phyloP scores from a whole-genome alignment of 2,329 filamentous ascomycete genomes.

The Pyrenophora graminea region DNA sequence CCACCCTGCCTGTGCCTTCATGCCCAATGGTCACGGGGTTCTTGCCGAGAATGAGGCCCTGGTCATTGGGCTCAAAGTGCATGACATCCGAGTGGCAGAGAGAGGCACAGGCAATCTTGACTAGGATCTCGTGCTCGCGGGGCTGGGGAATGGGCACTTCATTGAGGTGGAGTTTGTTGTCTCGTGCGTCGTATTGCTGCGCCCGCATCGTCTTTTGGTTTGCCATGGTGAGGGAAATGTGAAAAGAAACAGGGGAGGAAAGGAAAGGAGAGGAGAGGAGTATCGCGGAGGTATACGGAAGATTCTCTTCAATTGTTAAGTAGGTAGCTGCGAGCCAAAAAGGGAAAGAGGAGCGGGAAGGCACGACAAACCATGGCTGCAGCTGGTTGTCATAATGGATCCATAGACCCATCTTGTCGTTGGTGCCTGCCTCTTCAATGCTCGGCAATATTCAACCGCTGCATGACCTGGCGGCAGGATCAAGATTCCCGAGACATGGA shows the following conservation, averaged over 20 bases:
- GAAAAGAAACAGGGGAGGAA: no score
- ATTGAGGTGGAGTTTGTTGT: slow-evolving; percentile 50
- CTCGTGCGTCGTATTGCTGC: slow-evolving; percentile 39
- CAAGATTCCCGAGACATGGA: slow-evolving; percentile 15
- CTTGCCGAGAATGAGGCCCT: slow-evolving; percentile 36
- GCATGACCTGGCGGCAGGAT: slow-evolving; percentile 8
- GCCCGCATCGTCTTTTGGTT: slow-evolving; percentile 32
- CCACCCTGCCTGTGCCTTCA: slow-evolving; percentile 38
- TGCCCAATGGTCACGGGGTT: slow-evolving; percentile 43
- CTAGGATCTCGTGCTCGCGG: slow-evolving; percentile 48
- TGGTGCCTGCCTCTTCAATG: background rate
- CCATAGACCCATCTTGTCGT: no score
- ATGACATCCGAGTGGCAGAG: slow-evolving; percentile 50
- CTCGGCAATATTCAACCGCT: slow-evolving; percentile 17
- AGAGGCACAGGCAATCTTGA: slow-evolving; percentile 47
- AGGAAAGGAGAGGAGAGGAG: no score
- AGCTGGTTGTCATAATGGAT: no score
- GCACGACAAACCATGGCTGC: no score
- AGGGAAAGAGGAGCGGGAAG: no score
- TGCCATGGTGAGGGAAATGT: slow-evolving; percentile 14
- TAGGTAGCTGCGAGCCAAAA: no score
- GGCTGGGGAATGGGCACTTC: slow-evolving; percentile 52
- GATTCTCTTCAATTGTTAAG: background rate
- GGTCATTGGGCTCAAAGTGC: slow-evolving; percentile 43
- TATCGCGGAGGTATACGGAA: background rate